A percentile compares a stretch with the other conserved stretches of the same genome.
phyloP scores from a whole-genome alignment of 1,139 yeast genomes.

The Saccharomyces uvarum region DNA sequence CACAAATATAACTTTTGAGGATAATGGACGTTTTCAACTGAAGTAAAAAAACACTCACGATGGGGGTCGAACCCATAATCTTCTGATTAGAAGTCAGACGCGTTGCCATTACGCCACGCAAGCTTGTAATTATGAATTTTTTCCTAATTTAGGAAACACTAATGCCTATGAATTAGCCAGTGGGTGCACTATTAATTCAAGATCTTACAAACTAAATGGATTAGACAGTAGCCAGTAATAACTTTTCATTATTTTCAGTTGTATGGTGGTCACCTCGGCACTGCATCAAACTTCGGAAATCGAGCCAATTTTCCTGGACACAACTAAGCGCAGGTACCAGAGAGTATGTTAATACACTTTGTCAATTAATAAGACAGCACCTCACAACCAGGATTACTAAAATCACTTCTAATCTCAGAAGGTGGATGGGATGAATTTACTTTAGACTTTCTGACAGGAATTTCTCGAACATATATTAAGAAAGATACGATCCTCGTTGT shows the following conservation, averaged over 20 bases:
- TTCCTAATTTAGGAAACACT: no score
- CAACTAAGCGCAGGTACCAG: constrained; percentile 1
- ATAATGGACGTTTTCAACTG: background rate
- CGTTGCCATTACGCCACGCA: constrained; percentile 57
- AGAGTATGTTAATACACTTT: constrained; percentile 7
- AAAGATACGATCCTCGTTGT: constrained; percentile 13
- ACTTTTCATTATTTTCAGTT: constrained; percentile 4
- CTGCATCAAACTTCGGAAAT: constrained; percentile 4
- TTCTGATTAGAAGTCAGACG: constrained; percentile 55
- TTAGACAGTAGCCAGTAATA: background rate
- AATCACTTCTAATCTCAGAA: constrained; percentile 7
- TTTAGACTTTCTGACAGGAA: constrained; percentile 11
- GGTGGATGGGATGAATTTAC: constrained; percentile 13
- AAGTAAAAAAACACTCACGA: constrained; percentile 37
- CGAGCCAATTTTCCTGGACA: constrained; percentile 10
- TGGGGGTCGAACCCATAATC: constrained; percentile 57
- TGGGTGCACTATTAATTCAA: no score
- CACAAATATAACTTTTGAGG: no score
- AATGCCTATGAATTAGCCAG: no score
- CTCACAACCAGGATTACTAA: constrained; percentile 2
- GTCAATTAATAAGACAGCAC: constrained; percentile 8
- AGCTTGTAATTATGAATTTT: constrained; percentile 26
- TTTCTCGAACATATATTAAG: constrained; percentile 2
- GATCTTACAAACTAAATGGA: no score
- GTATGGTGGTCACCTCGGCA: constrained; percentile 12